Percentiles rank a stretch among this genome's conserved stretches.
Evolutionary conservation across 495 filamentous ascomycete species (phyloP).

Genomic region (Talaromyces wortmannii): DNA sequence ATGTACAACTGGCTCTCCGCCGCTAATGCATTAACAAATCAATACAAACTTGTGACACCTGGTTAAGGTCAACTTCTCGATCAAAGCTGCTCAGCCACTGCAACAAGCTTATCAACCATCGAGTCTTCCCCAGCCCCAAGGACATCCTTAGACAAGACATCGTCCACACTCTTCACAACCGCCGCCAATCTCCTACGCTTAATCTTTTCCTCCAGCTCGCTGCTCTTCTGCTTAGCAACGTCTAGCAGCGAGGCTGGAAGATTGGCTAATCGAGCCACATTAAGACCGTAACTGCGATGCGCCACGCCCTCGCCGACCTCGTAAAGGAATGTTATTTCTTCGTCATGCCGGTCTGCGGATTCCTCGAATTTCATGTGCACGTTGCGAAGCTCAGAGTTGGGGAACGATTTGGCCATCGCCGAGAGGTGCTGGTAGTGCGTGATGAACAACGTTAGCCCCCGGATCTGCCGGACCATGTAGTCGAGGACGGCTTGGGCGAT

Average conservation of each 20-base stretch:
- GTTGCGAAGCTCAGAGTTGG: slow-evolving; percentile 55
- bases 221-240: slow-evolving; percentile 70
- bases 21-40: too few relatives aligned
- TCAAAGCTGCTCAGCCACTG: slow-evolving; percentile 4
- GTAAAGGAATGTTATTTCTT: slow-evolving; percentile 75
- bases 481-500: slow-evolving; percentile 91
- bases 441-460: slow-evolving; percentile 83
- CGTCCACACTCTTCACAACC: slow-evolving; percentile 36
- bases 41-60: too few relatives aligned
- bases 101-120: slow-evolving; percentile 1
- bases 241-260: slow-evolving; percentile 71
- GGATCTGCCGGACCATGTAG: slow-evolving; percentile 66
- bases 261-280: slow-evolving; percentile 83
- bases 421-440: slow-evolving; percentile 92
- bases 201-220: slow-evolving; percentile 70
- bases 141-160: slow-evolving; percentile 21
- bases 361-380: slow-evolving; percentile 82
- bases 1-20: too few relatives aligned
- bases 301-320: slow-evolving; percentile 82
- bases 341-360: slow-evolving; percentile 24
- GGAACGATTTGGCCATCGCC: slow-evolving; percentile 59
- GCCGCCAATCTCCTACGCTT: slow-evolving; percentile 47
- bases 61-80: too few relatives aligned
- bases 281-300: slow-evolving; percentile 88
- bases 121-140: background rate